A percentile compares a stretch with the other conserved stretches of the same genome.
Conservation (phyloP, 164 flowering plant species). For the Echeveria elegans region DNA sequence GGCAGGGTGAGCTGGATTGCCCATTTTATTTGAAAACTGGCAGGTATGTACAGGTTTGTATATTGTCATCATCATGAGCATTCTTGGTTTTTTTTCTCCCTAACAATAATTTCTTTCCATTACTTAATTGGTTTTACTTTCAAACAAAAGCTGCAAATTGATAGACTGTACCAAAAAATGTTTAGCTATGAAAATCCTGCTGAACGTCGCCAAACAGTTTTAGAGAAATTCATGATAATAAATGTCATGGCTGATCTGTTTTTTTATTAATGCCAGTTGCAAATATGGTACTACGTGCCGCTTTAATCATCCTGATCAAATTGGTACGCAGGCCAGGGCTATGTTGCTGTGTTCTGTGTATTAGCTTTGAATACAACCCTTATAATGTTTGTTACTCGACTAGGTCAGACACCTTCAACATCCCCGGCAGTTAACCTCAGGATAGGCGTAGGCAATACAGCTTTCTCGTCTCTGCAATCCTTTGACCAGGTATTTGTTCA, state of each 20-base stretch:
- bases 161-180: too few species aligned
- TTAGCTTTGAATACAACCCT: neutral
- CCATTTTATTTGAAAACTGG: constrained; percentile 97
- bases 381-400: constrained; percentile 38
- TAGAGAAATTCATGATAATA: neutral
- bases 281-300: constrained; percentile 52
- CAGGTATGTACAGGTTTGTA: constrained; percentile 33
- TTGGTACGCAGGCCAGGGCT: constrained; percentile 9
- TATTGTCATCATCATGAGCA: too few species aligned
- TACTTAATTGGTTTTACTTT: too few species aligned
- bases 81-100: too few species aligned
- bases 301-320: constrained; percentile 13
- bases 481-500: constrained; percentile 46
- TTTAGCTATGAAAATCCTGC: neutral
- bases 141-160: too few species aligned
- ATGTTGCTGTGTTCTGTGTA: neutral
- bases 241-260: neutral
- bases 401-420: constrained; percentile 30
- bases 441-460: constrained; percentile 47
- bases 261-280: constrained; percentile 45
- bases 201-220: neutral
- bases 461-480: constrained; percentile 44
- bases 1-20: constrained; percentile 95
- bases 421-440: constrained; percentile 41
- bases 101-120: too few species aligned